These are phyloP conservation scores for Apiotrichum sp. DNA, from an alignment of 1,284 basidiomycete species.

Conservation along the genomic window DNA sequence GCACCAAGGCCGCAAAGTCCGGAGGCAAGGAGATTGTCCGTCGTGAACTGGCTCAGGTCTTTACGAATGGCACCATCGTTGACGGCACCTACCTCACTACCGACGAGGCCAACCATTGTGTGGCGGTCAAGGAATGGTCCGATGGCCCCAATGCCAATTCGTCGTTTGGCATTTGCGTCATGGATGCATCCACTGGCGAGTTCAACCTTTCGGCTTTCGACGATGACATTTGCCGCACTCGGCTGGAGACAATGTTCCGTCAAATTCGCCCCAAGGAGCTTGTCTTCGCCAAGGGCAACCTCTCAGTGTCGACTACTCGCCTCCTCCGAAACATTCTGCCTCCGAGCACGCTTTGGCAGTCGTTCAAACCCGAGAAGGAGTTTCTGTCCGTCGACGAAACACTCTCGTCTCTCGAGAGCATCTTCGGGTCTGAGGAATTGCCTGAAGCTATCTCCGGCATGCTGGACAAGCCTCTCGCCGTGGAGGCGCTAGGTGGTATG, in stretches of 20 bases:
- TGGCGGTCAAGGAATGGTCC: constrained; percentile 63
- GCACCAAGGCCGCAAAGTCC: constrained; percentile 46
- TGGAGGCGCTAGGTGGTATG: constrained; percentile 81
- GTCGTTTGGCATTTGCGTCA: constrained; percentile 81
- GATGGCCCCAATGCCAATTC: constrained; percentile 25
- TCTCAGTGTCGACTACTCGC: constrained; percentile 72
- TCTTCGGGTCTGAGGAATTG: constrained; percentile 60
- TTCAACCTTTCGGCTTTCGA: constrained; percentile 86
- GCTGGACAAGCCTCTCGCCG: constrained; percentile 59
- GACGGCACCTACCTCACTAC: constrained; percentile 83
- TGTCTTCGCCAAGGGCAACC: constrained; percentile 81
- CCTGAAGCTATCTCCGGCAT: constrained; percentile 70
- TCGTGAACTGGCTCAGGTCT: constrained; percentile 88
- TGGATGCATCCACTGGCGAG: constrained; percentile 93
- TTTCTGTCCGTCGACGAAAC: constrained; percentile 71
- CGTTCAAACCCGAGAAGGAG: constrained; percentile 62
- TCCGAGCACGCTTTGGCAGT: constrained; percentile 76
- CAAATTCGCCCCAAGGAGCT: constrained; percentile 91
- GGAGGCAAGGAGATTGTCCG: constrained; percentile 69
- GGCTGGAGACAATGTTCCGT: constrained; percentile 86
- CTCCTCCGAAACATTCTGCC: constrained; percentile 74
- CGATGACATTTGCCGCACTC: constrained; percentile 87
- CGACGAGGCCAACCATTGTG: constrained; percentile 91
- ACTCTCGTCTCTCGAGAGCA: constrained; percentile 59
- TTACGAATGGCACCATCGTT: constrained; percentile 94